phyloP scores from a whole-genome alignment of 2,329 filamentous ascomycete species.

The Fusarium musae region DNA sequence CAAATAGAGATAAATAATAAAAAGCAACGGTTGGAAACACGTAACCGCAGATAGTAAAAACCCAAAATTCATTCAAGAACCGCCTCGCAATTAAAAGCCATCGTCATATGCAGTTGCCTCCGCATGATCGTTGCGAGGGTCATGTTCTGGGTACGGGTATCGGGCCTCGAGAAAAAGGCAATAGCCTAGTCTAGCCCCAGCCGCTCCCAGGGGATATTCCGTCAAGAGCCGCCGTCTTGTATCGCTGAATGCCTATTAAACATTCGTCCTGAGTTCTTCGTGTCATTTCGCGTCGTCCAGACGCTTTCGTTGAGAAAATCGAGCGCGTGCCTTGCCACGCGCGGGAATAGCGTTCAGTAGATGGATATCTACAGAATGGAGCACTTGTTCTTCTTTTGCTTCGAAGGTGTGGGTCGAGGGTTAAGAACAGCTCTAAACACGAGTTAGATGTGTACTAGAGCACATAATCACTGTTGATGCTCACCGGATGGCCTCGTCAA shows the following conservation, averaged over 20 bases:
- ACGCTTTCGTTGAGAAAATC: slow-evolving; percentile 39
- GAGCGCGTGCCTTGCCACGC: slow-evolving; percentile 16
- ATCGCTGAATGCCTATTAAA: slow-evolving; percentile 39
- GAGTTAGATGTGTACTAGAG: slow-evolving; percentile 14
- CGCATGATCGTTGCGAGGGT: slow-evolving; percentile 20
- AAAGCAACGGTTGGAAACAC: slow-evolving; percentile 31
- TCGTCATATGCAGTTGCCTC: slow-evolving; percentile 43
- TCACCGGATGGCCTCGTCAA: slow-evolving; percentile 97
- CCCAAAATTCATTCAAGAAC: slow-evolving; percentile 46
- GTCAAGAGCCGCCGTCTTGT: slow-evolving; percentile 42
- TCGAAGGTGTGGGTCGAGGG: slow-evolving; percentile 65
- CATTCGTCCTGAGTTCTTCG: slow-evolving; percentile 39
- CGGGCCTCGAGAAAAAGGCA: slow-evolving; percentile 15
- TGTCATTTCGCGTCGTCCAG: slow-evolving; percentile 41
- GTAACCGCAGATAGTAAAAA: slow-evolving; percentile 38
- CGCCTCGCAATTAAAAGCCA: slow-evolving; percentile 43
- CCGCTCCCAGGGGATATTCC: slow-evolving; percentile 37
- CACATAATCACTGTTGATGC: slow-evolving; percentile 46
- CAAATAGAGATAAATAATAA: slow-evolving; percentile 37
- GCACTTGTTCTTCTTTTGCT: slow-evolving; percentile 75
- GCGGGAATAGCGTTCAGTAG: slow-evolving; percentile 20
- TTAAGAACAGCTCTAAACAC: slow-evolving; percentile 75
- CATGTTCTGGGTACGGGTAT: slow-evolving; percentile 21
- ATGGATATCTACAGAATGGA: slow-evolving; percentile 68
- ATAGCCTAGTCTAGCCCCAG: slow-evolving; percentile 24